Base-by-base conservation (phyloP, 306 rosid genomes). In the Lathyrus sativus region DNA sequence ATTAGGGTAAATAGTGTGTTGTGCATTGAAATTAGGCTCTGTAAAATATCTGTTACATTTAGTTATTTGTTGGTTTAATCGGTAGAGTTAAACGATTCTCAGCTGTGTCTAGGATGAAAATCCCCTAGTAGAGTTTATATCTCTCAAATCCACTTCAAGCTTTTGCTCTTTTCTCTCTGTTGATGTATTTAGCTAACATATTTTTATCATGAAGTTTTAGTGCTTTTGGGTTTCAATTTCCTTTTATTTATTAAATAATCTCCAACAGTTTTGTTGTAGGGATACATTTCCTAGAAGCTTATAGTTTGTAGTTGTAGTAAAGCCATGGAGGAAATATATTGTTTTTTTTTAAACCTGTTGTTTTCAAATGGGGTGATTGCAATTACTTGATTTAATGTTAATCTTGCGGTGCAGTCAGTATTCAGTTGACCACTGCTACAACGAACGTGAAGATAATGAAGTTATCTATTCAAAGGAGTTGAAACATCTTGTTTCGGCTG, bases 391-490 rank as follows among this genome's bases (percentile, higher is more conserved):
- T 29, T 58, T 67, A 29, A 29, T 57, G 13, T 60, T 9, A 15
- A 37, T 53, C 14, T 62, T 48, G 12, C 55, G 57, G 48, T 74
- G 85, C 78, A 90, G 98, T 76, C 85, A 67, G 7, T 86, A 71
- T 76, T 80, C 78, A 62, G 45, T 93, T 64, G 96, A 93, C 62
- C 74, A 79, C 35, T 93, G 85, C 77, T 90, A 86, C 65, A 84
- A 84, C 18, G 81, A 78, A 67, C 67, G 72, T n/a, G 90, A 93
- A 74, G 89, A 81, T 7, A 88, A 80, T 31, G 90, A 77, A 6
- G 33, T 55, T 2, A 84, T 93, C 42, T 90, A 75, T 67, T 61
- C 77, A 39, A 82, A 83, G 74, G 98, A 93, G 62, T 86, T 93
- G 57, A 85, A 76, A 73, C 80, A 87, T 74, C 83, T 90, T 14